Percentiles rank a stretch among this genome's conserved stretches.
Conservation (phyloP, 169 alveolate genomes). For the Cryptosporidium parvum region DNA sequence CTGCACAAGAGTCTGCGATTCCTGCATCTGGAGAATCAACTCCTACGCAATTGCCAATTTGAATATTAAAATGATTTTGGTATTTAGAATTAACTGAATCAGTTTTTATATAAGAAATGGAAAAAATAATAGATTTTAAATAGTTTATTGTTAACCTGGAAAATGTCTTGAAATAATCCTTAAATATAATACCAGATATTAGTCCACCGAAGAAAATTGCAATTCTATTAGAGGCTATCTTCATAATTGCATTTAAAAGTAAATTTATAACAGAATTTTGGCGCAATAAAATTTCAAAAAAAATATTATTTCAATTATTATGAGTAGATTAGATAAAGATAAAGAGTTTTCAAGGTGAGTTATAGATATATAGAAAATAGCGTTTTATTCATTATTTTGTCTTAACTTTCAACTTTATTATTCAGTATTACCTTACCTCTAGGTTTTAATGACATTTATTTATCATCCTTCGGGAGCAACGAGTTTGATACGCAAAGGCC, state of each 20-base stretch:
- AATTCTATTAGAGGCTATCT: conserved; percentile 1
- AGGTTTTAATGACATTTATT: conserved; percentile 18
- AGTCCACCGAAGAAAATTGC: conserved; percentile 31
- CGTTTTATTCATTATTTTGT: neutral
- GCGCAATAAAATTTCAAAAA: conserved; percentile 1
- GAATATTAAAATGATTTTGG: neutral
- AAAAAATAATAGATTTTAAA: neutral
- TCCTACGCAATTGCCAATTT: conserved; percentile 84
- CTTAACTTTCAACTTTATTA: neutral
- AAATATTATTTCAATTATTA: conserved; percentile 1
- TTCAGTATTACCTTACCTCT: conserved; percentile 41
- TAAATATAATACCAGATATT: conserved; percentile 8
- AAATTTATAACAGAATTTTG: neutral
- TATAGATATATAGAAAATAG: too few relatives aligned
- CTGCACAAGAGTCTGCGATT: conserved; percentile 93
- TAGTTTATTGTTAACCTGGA: neutral
- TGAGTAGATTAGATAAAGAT: conserved; percentile 4
- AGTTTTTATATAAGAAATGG: neutral
- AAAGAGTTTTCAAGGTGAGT: conserved; percentile 64
- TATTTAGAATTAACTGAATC: neutral
- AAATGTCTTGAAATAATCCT: neutral
- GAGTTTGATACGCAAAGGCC: conserved; percentile 62
- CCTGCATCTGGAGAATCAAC: conserved; percentile 88
- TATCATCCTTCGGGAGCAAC: conserved; percentile 15
- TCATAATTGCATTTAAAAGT: conserved; percentile 1